These are phyloP conservation scores for Sclerotinia borealis DNA, from an alignment of 2,329 filamentous ascomycete species.

Conservation along the genomic window DNA sequence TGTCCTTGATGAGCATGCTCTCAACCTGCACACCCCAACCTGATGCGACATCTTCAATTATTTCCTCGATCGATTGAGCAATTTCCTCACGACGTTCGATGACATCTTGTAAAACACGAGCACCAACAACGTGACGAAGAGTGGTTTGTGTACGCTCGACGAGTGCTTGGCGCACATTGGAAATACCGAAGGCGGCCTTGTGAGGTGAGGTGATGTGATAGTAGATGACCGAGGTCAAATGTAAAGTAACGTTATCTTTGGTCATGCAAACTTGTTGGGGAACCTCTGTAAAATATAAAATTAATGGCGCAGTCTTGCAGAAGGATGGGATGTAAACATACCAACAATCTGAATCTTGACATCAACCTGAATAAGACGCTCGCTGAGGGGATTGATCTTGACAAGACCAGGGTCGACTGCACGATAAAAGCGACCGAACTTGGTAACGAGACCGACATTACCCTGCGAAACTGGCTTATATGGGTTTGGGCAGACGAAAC, in stretches of 20 bases:
- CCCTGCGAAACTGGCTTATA: constrained; percentile 91
- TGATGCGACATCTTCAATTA: constrained; percentile 90
- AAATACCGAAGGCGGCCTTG: constrained; percentile 94
- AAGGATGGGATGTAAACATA: constrained; percentile 30
- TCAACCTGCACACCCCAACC: constrained; percentile 96
- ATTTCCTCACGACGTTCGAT: constrained; percentile 98
- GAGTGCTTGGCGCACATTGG: constrained; percentile 91
- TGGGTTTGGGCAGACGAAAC: constrained; percentile 86
- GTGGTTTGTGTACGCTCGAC: constrained; percentile 98
- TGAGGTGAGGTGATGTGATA: constrained; percentile 95
- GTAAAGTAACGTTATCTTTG: constrained; percentile 95
- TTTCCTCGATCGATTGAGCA: constrained; percentile 89
- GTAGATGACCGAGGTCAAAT: constrained; percentile 96
- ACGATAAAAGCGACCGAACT: constrained; percentile 91
- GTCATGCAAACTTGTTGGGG: constrained; percentile 98
- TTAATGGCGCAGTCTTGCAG: not conserved
- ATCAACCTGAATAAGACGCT: constrained; percentile 84
- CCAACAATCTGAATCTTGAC: constrained; percentile 97
- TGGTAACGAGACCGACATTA: constrained; percentile 90
- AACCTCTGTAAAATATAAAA: constrained; percentile 53
- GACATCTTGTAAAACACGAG: constrained; percentile 91
- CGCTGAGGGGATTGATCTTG: constrained; percentile 93
- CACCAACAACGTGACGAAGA: constrained; percentile 91
- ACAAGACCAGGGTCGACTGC: constrained; percentile 95
- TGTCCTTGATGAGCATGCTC: constrained; percentile 99